Percentiles rank a stretch among this genome's conserved stretches.
These are phyloP conservation scores for Zygnema cylindricum DNA, from an alignment of 139 green algal genomes.

Conservation along the genomic window DNA sequence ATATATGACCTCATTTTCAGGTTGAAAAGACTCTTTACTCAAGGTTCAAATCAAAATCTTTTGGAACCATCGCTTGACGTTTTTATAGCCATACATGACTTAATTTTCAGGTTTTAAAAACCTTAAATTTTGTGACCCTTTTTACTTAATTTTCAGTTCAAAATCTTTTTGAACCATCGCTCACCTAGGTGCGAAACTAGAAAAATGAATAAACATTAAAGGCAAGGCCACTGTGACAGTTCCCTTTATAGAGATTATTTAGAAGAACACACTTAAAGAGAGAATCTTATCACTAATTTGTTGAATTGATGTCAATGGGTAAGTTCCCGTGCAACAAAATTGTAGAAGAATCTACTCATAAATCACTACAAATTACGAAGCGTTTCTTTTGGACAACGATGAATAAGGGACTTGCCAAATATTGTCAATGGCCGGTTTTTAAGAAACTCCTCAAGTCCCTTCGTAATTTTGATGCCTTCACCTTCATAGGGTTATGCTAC, in stretches of 20 bases:
- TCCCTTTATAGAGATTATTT: too few relatives aligned
- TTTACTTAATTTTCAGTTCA: background rate
- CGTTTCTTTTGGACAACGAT: background rate
- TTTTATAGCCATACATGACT: background rate
- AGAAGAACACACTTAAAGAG: too few relatives aligned
- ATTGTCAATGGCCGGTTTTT: background rate
- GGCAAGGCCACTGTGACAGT: too few relatives aligned
- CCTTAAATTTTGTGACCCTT: background rate
- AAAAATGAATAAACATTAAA: background rate
- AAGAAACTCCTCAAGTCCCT: background rate
- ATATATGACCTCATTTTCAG: background rate
- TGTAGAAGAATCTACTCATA: too few relatives aligned
- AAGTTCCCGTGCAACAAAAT: too few relatives aligned
- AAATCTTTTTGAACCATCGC: background rate
- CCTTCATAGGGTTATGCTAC: background rate
- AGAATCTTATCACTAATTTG: too few relatives aligned
- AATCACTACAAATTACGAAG: too few relatives aligned
- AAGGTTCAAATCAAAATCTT: background rate
- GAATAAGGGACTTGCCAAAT: constrained; percentile 1
- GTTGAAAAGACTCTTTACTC: background rate
- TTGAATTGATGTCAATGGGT: too few relatives aligned
- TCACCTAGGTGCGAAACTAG: background rate
- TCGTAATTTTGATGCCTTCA: background rate
- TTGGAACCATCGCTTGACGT: background rate
- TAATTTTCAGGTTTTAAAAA: background rate